phyloP scores from a whole-genome alignment of 129 eudicot species.

The Artemisia annua region DNA sequence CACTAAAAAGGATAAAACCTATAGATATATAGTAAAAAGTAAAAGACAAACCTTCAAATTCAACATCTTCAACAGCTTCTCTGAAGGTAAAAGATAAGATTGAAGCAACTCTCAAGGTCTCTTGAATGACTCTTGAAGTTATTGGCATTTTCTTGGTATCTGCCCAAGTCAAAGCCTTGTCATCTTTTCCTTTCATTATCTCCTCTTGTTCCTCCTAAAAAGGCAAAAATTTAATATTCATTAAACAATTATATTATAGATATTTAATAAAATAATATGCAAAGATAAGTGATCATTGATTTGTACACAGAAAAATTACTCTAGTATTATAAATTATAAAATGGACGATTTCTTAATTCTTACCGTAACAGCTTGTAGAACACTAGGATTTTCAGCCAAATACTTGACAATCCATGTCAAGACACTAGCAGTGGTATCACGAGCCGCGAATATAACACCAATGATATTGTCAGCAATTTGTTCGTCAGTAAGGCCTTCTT shows the following conservation, averaged over 20 bases:
- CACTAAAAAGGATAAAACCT: background rate
- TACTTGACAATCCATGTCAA: slow-evolving; percentile 94
- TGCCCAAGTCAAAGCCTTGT: slow-evolving; percentile 61
- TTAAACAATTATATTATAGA: background rate
- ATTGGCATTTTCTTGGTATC: slow-evolving; percentile 91
- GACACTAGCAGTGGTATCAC: slow-evolving; percentile 94
- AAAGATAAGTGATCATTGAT: too few species aligned
- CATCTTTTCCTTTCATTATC: slow-evolving; percentile 61
- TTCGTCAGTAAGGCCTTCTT: slow-evolving; percentile 84
- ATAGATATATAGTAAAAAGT: too few species aligned
- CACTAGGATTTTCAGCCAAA: slow-evolving; percentile 77
- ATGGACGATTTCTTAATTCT: slow-evolving; percentile 33
- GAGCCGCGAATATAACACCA: slow-evolving; percentile 94
- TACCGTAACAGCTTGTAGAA: slow-evolving; percentile 90
- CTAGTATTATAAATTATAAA: too few species aligned
- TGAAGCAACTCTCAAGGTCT: slow-evolving; percentile 96
- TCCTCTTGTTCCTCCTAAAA: slow-evolving; percentile 90
- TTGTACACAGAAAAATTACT: background rate
- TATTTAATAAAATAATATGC: too few species aligned
- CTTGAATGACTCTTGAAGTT: slow-evolving; percentile 91
- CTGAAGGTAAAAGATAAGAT: slow-evolving; percentile 91
- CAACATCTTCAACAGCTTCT: slow-evolving; percentile 99
- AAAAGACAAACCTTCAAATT: slow-evolving; percentile 80
- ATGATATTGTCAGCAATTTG: slow-evolving; percentile 96
- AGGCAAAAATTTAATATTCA: slow-evolving; percentile 22